Evolutionary conservation across 2,329 filamentous ascomycete genomes (phyloP), one percentile per base, ranked within the genome.

Genomic region (Epichloe gansuensis): DNA sequence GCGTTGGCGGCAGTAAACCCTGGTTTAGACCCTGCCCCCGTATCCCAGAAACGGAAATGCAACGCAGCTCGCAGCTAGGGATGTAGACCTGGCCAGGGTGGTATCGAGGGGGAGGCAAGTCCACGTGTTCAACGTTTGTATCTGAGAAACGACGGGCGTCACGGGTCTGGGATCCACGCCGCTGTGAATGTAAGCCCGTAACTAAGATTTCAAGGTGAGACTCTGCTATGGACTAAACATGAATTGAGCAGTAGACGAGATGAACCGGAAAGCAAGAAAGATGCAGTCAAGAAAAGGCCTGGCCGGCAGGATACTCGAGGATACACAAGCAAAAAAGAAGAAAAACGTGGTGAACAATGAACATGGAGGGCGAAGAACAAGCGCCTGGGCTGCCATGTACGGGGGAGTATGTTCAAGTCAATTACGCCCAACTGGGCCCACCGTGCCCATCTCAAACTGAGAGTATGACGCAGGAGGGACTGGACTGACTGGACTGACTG

Each of bases 381-480:
- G 45, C 40, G 39, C n/a, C 34, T n/a, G 40, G 42, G 5, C 11
- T 34, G 42, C 25, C 8, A 8, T 21, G 21, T 12, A 21, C 5
- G 17, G 6, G 6, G 8, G 15, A 6, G 5, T 7, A 21, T 23
- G 36, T 17, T 11, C 23, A 17, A 45, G 5, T 39, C 12, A 13
- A 45, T 31, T 13, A 6, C 6, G 15, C 34, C 40, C 31, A 23
- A 21, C 42, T 34, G 23, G 12, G 21, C 21, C 38, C 36, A 42
- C 7, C 40, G 5, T 21, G 40, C n/a, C 43, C 17, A 44, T 49
- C 17, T 43, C 25, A 42, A 13, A 39, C 15, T 47, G 17, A 47
- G 43, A 51, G 50, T 43, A 54, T 54, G 54, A 55, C 50, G 56
- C 56, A 57, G 51, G 54, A 56, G 50, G 27, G 52, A 56, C 48